These are phyloP conservation scores for Papiliotrema laurentii DNA, from an alignment of 1,284 basidiomycete genomes.

Conservation along the genomic window DNA sequence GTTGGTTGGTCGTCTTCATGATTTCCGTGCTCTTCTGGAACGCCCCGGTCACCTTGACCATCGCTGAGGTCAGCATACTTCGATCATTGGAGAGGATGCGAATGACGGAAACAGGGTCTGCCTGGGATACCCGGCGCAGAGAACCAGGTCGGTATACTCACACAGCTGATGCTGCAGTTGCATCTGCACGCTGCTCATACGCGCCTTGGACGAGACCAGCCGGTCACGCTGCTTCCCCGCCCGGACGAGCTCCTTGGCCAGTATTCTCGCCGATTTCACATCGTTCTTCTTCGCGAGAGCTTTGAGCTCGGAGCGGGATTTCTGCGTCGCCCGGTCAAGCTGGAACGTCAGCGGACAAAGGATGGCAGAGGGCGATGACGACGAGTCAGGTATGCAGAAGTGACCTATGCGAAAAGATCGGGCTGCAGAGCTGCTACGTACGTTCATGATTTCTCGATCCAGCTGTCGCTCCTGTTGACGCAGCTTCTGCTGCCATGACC, in stretches of 20 bases:
- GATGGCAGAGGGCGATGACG: conserved; percentile 2
- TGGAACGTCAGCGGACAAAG: conserved; percentile 37
- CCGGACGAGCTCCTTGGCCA: conserved; percentile 91
- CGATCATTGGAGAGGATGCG: background rate
- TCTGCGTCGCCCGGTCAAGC: conserved; percentile 77
- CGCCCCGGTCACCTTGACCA: conserved; percentile 94
- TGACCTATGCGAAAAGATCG: background rate
- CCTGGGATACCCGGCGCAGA: background rate
- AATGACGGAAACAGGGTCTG: background rate
- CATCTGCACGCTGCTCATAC: conserved; percentile 82
- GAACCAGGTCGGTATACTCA: conserved; percentile 48
- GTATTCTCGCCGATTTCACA: conserved; percentile 82
- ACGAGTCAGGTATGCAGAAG: background rate
- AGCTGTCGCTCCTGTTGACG: conserved; percentile 72
- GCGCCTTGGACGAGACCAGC: conserved; percentile 85
- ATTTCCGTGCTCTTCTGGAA: conserved; percentile 98
- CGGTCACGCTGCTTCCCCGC: conserved; percentile 92
- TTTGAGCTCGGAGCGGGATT: conserved; percentile 79
- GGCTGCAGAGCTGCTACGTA: no score
- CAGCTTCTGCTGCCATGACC: conserved; percentile 80
- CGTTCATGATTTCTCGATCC: conserved; percentile 90
- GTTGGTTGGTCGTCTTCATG: conserved; percentile 92
- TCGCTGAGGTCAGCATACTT: conserved; percentile 58
- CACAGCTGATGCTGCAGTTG: conserved; percentile 92
- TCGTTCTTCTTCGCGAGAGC: conserved; percentile 88